Evolutionary conservation across 768 basidiomycete genomes (phyloP), one percentile per base, ranked within the genome.

Genomic region (Tricholoma flavovirens): DNA sequence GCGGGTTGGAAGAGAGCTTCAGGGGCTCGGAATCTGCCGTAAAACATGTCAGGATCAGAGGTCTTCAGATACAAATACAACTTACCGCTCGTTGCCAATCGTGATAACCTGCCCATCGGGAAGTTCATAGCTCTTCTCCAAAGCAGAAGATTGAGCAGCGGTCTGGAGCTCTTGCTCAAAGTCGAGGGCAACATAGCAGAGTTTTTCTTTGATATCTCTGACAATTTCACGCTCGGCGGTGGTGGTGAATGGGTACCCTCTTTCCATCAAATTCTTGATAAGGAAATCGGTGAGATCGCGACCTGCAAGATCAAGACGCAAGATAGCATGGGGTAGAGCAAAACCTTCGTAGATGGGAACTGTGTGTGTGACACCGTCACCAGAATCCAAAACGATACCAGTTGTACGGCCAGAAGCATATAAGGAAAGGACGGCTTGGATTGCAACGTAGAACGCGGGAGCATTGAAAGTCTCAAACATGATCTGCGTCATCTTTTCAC

Each of bases 291-390:
- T 96, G 69, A 97, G 73, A 71, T 97, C 94, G 72, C 94, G 88
- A 60, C 94, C 94, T 58, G 94, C 89, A 66, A 93, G 80, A 73
- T 97, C 94, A 61, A 97, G 80, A 75, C 94, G 87, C 55, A 87
- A 83, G 69, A 97, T 95, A 63, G 94, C 92, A 71, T 97, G 94
- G 45, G 93, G 93, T 45, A 97, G 82, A 42, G 89, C 75, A 78
- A 93, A 96, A 74, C 81, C 94, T 72, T 97, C 94, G 76, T 96
- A 97, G 68, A 97, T 96, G 60, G 94, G 94, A 33, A 97, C 94
- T 26, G 90, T 93, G 82, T 97, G 93, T 54, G 90, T 86, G 60
- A 96, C 93, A 81, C 93, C 94, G 72, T 97, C 94, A 68, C 93
- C 93, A 19, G 94, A 96, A 75, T 97, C 94, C 66, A 95, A 81